Percentiles rank a stretch among this genome's conserved stretches.
Conservation (phyloP, 805 yeast species). For the Saturnispora bothae region DNA sequence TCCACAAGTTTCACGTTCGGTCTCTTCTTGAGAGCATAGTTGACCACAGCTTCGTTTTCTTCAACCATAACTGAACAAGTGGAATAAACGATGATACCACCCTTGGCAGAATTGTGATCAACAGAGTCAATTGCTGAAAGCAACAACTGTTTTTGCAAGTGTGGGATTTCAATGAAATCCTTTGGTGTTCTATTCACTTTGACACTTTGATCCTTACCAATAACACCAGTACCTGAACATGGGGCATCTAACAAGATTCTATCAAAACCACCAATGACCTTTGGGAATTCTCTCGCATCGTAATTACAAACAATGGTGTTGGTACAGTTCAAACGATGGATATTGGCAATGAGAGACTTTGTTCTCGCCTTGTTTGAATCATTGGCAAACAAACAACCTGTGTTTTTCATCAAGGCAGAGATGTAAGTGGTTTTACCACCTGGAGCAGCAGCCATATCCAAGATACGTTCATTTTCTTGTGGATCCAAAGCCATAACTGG, state of each 20-base stretch:
- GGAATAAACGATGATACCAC: conserved; percentile 91
- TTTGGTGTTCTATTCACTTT: conserved; percentile 89
- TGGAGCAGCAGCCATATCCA: conserved; percentile 99
- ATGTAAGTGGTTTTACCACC: conserved; percentile 97
- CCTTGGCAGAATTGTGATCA: conserved; percentile 83
- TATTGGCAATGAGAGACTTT: conserved; percentile 91
- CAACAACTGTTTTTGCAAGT: conserved; percentile 86
- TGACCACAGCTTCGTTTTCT: conserved; percentile 98
- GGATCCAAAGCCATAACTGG: conserved; percentile 98
- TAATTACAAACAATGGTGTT: conserved; percentile 95
- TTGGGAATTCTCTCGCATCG: conserved; percentile 97
- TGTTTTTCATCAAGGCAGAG: conserved; percentile 94
- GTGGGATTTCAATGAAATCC: conserved; percentile 94
- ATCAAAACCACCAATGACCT: conserved; percentile 97
- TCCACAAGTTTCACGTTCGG: conserved; percentile 94
- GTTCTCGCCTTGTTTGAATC: conserved; percentile 96
- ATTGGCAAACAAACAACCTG: conserved; percentile 95
- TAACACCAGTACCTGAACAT: conserved; percentile 99
- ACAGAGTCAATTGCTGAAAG: conserved; percentile 96
- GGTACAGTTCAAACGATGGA: conserved; percentile 92
- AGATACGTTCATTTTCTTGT: conserved; percentile 88
- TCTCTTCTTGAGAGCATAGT: conserved; percentile 90
- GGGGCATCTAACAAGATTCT: conserved; percentile 95
- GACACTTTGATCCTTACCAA: conserved; percentile 92
- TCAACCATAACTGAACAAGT: conserved; percentile 98